Conservation (phyloP, 2,329 filamentous ascomycete species). For the Cryphonectria naterciae region DNA sequence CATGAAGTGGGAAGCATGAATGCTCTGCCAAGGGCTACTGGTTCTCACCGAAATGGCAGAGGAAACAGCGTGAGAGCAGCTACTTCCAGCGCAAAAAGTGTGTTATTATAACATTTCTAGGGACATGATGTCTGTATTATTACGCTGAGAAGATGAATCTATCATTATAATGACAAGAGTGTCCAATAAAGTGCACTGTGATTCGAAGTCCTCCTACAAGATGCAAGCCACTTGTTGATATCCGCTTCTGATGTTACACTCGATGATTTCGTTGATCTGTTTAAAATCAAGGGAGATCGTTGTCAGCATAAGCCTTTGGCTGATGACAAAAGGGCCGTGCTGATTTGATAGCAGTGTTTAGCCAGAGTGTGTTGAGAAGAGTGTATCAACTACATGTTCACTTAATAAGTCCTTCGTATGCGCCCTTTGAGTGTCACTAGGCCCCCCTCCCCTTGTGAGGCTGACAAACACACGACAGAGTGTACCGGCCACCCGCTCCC, state of each 20-base stretch:
- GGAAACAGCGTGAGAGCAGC: not conserved
- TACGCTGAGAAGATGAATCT: not conserved
- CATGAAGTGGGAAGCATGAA: not conserved
- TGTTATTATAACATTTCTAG: not conserved
- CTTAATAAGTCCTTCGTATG: not conserved
- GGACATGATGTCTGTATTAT: not conserved
- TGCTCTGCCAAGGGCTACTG: not conserved
- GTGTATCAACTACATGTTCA: not conserved
- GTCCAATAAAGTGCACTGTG: not conserved
- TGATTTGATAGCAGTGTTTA: not conserved
- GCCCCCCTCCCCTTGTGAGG: not conserved
- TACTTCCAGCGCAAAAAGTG: not conserved
- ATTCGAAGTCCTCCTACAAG: too few species aligned
- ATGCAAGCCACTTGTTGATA: too few species aligned
- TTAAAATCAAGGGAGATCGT: conserved; percentile 26
- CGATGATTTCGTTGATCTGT: conserved; percentile 37
- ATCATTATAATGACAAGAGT: not conserved
- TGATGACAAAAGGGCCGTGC: not conserved
- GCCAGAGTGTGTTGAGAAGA: not conserved
- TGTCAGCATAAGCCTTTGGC: not conserved
- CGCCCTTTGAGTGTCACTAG: not conserved
- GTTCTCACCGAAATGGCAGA: not conserved
- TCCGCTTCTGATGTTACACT: conserved; percentile 33
- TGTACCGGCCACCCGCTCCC: too few species aligned
- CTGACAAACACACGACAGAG: not conserved